Base-by-base conservation (phyloP, 2,329 filamentous ascomycete species). In the Cladosporium sp. region DNA sequence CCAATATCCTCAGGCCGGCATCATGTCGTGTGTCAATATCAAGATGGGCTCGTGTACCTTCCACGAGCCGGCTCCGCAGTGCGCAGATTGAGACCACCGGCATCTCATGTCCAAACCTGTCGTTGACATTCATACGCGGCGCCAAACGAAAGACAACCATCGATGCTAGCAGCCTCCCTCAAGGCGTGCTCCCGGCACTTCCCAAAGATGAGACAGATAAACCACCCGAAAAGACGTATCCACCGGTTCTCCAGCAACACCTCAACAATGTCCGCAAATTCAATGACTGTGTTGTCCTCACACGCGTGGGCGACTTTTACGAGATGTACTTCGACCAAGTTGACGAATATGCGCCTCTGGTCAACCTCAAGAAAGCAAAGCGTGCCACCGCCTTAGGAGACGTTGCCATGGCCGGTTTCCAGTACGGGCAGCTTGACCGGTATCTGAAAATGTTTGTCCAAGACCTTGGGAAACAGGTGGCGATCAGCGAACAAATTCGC, bases 311-410 rank as follows among this genome's bases (percentile, higher is more conserved):
- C 50, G 85, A 91, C 53, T 98, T 98, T 70, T 98, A 97, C 69
- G 93, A 98, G 79, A 74, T 98, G 52, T 98, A 98, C 71, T 94
- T 97, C 67, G 86, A 95, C 61, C 91, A 98, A 66, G 93, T 94
- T 9, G 87, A 95, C 52, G 84, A 95, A 63, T 86, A 86, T 66
- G 92, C 86, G 1, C 87, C 90, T 1, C 74, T 95, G 38, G 76
- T 98, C 56, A 93, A 90, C 61, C 72, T 98, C 62, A 97, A 96
- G 68, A 83, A 95, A 49, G 84, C 86, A 2, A 79, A 79, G 49
- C 93, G 88, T 67, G 90, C 83, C 68, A 89, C 86, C n/a, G 86
- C 72, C 56, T 84, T 83, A 7, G 87, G 86, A 1, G 79, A 81
- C 18, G 88, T 98, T 15, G 74, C 91, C 5, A 97, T 98, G 92